These are phyloP conservation scores for Corylus heterophylla DNA, from an alignment of 306 rosid species.

Conservation along the genomic window DNA sequence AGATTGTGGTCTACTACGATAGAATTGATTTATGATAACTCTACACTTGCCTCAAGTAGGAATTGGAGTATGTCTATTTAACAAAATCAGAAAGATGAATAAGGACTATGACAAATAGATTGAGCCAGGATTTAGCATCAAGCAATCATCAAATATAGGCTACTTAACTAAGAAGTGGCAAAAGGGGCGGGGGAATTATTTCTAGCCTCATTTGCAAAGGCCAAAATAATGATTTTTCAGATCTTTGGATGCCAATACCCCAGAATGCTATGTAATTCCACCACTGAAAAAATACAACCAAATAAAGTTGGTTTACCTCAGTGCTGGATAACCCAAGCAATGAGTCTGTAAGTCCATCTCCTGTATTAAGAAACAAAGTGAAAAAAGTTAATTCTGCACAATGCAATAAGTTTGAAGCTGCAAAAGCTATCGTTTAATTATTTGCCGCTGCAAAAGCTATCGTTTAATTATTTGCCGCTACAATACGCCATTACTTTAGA, in stretches of 20 bases:
- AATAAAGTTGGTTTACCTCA: conserved; percentile 51
- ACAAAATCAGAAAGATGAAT: neutral
- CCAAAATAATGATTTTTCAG: neutral
- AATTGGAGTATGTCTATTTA: neutral
- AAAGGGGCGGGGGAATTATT: too few species aligned
- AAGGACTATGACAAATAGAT: neutral
- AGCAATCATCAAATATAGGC: neutral
- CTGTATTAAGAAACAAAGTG: conserved; percentile 43
- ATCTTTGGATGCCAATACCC: neutral
- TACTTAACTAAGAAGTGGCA: neutral
- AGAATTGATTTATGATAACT: neutral
- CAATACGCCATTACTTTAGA: neutral
- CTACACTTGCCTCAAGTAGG: neutral
- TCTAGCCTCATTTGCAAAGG: neutral
- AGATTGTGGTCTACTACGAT: neutral
- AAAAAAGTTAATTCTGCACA: neutral
- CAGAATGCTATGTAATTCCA: neutral
- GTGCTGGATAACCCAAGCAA: conserved; percentile 76
- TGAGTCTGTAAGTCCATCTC: conserved; percentile 90
- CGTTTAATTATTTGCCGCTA: neutral
- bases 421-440: neutral
- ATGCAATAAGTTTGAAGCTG: neutral
- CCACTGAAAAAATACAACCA: neutral
- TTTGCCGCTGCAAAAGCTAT: neutral
- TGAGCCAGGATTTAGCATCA: neutral